Conservation (phyloP, 768 basidiomycete species). For the Polyporus arcularius region DNA sequence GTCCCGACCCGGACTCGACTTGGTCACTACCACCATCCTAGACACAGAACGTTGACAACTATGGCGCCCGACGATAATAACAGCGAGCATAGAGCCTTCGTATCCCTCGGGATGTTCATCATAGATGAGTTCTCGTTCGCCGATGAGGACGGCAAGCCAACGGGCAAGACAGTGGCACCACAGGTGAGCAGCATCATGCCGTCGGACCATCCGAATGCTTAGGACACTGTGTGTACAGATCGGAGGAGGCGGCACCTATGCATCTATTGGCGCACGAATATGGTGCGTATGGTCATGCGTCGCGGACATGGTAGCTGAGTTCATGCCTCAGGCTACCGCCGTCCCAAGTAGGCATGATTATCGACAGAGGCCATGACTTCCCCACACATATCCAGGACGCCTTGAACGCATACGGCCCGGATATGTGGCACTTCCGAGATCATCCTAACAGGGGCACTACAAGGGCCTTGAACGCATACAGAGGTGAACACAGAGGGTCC, state of each 20-base stretch:
- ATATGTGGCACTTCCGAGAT: constrained; percentile 80
- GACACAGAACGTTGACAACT: not conserved
- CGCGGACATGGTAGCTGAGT: not conserved
- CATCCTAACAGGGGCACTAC: constrained; percentile 60
- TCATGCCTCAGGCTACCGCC: constrained; percentile 58
- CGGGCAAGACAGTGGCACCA: constrained; percentile 43
- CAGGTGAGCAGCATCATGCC: constrained; percentile 43
- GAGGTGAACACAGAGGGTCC: constrained; percentile 72
- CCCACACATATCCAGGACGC: constrained; percentile 54
- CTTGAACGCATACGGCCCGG: constrained; percentile 62
- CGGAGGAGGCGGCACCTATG: constrained; percentile 88
- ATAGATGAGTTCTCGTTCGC: constrained; percentile 76
- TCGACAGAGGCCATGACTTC: constrained; percentile 83
- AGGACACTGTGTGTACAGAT: constrained; percentile 51
- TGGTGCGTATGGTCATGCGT: constrained; percentile 47
- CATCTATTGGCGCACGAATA: constrained; percentile 77
- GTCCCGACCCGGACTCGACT: no score
- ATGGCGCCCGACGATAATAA: constrained; percentile 18
- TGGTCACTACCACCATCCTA: not conserved
- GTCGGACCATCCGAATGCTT: not conserved
- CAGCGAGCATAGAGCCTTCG: constrained; percentile 40
- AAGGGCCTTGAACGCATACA: constrained; percentile 72
- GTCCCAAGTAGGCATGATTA: constrained; percentile 71
- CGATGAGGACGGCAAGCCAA: constrained; percentile 56
- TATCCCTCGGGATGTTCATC: constrained; percentile 88